Evolutionary conservation across 495 filamentous ascomycete genomes (phyloP).

Genomic region (Aspergillus sclerotiicarbonarius): DNA sequence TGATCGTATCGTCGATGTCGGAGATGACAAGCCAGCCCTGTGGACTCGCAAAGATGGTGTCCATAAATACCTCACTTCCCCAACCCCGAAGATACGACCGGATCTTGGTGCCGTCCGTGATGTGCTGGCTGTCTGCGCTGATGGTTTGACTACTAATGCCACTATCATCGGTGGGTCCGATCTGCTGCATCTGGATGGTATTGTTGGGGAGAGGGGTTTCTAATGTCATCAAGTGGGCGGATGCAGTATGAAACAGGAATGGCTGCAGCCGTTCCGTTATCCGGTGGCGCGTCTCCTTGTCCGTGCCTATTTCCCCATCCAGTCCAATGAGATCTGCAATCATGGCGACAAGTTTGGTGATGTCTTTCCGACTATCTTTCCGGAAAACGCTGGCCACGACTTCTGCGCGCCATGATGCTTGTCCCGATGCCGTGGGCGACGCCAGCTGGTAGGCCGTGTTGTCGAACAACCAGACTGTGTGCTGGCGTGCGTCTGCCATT

Average conservation of each 20-base stretch:
- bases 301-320: constrained; percentile 54
- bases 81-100: constrained; percentile 36
- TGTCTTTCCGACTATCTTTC: constrained; percentile 60
- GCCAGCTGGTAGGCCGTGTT: constrained; percentile 73
- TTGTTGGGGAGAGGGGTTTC: constrained; percentile 47
- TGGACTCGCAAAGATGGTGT: constrained; percentile 69
- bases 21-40: constrained; percentile 87
- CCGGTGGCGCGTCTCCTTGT: constrained; percentile 56
- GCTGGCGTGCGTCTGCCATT: constrained; percentile 43
- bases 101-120: constrained; percentile 29
- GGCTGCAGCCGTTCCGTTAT: constrained; percentile 71
- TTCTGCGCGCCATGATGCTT: constrained; percentile 68
- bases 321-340: constrained; percentile 72
- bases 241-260: constrained; percentile 72
- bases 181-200: constrained; percentile 41
- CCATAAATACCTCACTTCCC: constrained; percentile 51
- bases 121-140: constrained; percentile 29
- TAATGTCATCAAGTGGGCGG: constrained; percentile 61
- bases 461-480: constrained; percentile 86
- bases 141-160: constrained; percentile 66
- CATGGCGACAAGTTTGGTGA: constrained; percentile 64
- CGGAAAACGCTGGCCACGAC: constrained; percentile 79
- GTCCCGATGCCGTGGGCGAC: constrained; percentile 22
- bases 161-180: constrained; percentile 68
- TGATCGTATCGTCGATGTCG: constrained; percentile 96